Evolutionary conservation across 306 rosid genomes (phyloP).

Genomic region (Cucurbita maxima): DNA sequence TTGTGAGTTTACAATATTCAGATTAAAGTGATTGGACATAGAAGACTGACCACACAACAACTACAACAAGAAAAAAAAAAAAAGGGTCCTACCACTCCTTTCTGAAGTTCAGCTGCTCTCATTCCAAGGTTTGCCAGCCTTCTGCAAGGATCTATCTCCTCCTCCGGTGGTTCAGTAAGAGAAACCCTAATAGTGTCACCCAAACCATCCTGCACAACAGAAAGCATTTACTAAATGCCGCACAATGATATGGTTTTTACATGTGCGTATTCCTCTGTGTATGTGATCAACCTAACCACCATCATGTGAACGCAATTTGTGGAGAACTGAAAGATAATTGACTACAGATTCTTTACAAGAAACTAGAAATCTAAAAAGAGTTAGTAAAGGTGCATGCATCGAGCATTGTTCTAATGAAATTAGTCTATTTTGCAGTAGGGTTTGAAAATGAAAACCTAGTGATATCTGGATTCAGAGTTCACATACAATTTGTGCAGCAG

Average conservation of each 20-base stretch:
- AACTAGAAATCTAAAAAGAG: not conserved
- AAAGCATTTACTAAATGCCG: not conserved
- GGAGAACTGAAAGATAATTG: not conserved
- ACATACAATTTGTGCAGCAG: not conserved
- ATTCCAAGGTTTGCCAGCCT: constrained; percentile 84
- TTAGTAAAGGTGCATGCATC: not conserved
- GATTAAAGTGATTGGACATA: not conserved
- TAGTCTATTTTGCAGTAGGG: not conserved
- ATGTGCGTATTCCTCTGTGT: not conserved
- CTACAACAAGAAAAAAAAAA: not conserved
- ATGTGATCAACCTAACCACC: not conserved
- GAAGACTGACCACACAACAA: not conserved
- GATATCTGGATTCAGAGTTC: not conserved
- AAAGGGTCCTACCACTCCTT: constrained; percentile 77
- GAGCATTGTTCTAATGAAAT: not conserved
- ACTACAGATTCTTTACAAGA: not conserved
- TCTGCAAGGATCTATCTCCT: constrained; percentile 93
- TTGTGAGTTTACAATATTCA: constrained; percentile 6
- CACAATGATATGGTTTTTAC: not conserved
- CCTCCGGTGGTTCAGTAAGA: constrained; percentile 93
- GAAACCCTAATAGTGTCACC: constrained; percentile 98
- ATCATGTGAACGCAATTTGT: not conserved
- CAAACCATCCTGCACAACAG: constrained; percentile 65
- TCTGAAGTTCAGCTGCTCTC: constrained; percentile 65
- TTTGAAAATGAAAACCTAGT: not conserved